Evolutionary conservation across 345 rosid species (phyloP), one percentile per base, ranked within the genome.

Genomic region (Eutrema heterophyllum): DNA sequence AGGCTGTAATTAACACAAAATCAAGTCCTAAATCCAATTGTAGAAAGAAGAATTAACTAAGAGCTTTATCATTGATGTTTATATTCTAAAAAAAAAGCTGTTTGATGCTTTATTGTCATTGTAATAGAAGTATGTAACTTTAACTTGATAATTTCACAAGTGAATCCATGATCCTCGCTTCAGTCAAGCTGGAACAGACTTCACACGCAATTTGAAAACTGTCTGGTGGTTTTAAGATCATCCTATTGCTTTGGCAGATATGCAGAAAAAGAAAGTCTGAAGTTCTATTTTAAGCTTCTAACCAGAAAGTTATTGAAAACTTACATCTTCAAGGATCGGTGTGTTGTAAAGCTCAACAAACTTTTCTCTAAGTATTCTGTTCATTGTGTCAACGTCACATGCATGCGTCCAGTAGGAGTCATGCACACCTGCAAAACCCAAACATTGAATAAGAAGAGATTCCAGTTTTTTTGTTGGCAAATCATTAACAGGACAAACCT

Each of bases 391-490:
- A 68, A 90, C 96, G 62, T 92, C 97, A 69, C 94, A 83, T 38
- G 99, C 97, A 82, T 95, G 99, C 5, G 99, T 95, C 99, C 99
- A 95, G 68, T 88, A 95, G 15, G 99, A 95, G 84, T 95, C 99
- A 71, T 95, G 99, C 68, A 95, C 99, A 50, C 99, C 97, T 95
- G 86, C 67, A 76, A 60, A 83, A 5, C 32, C 5, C 51, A 64
- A 18, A 0, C 52, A 72, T 40, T 35, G 72, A 11, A 43, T 78
- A 44, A 39, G 51, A 39, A 56, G 57, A 50, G 5, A 3, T 13
- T 51, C 26, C 16, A 5, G 4, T 4, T 16, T 21, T 18, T 13
- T 36, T 11, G 26, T 46, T 43, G 67, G 48, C 27, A 40, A 33
- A 65, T 6, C 2, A 60, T 51, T 7, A 51, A 64, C 8, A 18